phyloP scores from a whole-genome alignment of 306 rosid species.

The Gastrolobium bilobum region DNA sequence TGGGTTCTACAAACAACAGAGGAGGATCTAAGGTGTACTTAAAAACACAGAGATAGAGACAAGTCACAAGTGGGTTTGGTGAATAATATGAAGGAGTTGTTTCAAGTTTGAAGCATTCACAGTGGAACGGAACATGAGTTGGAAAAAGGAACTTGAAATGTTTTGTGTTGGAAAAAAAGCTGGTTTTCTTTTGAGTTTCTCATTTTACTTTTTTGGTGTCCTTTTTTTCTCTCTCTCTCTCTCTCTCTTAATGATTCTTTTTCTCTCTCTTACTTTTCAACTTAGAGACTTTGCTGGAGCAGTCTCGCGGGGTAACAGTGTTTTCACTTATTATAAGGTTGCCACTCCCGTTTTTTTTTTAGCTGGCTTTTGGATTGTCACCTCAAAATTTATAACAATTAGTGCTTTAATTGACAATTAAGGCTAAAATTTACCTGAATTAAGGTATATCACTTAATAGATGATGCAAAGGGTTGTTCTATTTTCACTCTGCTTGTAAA shows the following conservation, averaged over 20 bases:
- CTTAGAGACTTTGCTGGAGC: background rate
- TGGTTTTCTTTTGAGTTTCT: conserved; percentile 49
- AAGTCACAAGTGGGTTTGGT: conserved; percentile 37
- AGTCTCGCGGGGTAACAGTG: background rate
- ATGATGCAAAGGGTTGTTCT: too few species aligned
- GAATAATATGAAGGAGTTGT: conserved; percentile 20
- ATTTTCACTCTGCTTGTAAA: too few species aligned
- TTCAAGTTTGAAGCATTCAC: conserved; percentile 20
- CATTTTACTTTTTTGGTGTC: background rate
- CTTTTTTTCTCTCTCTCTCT: background rate
- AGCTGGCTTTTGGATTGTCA: too few species aligned
- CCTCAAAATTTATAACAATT: too few species aligned
- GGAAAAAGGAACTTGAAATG: background rate
- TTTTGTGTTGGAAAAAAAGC: conserved; percentile 50
- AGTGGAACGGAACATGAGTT: conserved; percentile 7
- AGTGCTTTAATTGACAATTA: background rate
- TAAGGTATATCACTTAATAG: too few species aligned
- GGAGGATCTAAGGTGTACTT: conserved; percentile 55
- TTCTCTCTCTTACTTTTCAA: conserved; percentile 25
- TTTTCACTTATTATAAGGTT: background rate
- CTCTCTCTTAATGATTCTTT: background rate
- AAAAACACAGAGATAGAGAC: conserved; percentile 40
- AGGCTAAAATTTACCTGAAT: too few species aligned
- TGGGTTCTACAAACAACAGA: conserved; percentile 24
- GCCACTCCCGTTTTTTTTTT: too few species aligned